Conservation (phyloP, 2,329 filamentous ascomycete species). For the Alternaria dauci region DNA sequence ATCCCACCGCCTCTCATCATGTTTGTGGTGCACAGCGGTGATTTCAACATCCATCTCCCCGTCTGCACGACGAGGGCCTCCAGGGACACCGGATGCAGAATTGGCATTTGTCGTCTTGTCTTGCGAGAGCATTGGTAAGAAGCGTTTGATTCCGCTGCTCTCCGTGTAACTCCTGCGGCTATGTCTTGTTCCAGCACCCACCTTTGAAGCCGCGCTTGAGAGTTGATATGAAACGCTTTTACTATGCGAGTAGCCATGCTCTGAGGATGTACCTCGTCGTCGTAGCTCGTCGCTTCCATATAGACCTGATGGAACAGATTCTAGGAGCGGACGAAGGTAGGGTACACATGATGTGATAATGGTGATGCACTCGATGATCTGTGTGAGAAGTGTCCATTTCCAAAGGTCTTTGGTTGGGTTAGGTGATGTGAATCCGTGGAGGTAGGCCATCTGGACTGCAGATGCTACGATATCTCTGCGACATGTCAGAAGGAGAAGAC, state of each 20-base stretch:
- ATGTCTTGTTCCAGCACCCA: slow-evolving; percentile 10
- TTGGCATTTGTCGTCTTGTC: slow-evolving; percentile 40
- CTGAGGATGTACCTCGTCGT: slow-evolving; percentile 41
- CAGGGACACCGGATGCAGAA: slow-evolving; percentile 47
- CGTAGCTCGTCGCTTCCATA: slow-evolving; percentile 46
- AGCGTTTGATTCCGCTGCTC: slow-evolving; percentile 33
- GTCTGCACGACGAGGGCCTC: slow-evolving; percentile 41
- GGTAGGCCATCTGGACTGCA: slow-evolving; percentile 44
- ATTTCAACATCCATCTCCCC: slow-evolving; percentile 46
- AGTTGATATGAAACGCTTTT: slow-evolving; percentile 44
- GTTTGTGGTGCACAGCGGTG: slow-evolving; percentile 27
- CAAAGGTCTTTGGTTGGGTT: slow-evolving; percentile 43
- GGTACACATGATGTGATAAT: slow-evolving; percentile 49
- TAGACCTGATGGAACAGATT: slow-evolving; percentile 44
- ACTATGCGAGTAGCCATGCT: slow-evolving; percentile 38
- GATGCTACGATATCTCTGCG: slow-evolving; percentile 45
- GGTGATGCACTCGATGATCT: slow-evolving; percentile 47
- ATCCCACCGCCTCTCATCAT: slow-evolving; percentile 12
- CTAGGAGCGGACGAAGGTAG: slow-evolving; percentile 47
- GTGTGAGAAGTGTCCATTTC: slow-evolving; percentile 48
- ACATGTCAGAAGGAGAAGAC: not conserved
- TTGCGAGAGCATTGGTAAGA: slow-evolving; percentile 42
- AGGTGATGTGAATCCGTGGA: slow-evolving; percentile 33
- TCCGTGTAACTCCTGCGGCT: slow-evolving; percentile 31
- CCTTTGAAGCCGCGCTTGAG: slow-evolving; percentile 27